A percentile compares a stretch with the other conserved stretches of the same genome.
These are phyloP conservation scores for Nothomitra cinnamomea DNA, from an alignment of 2,329 filamentous ascomycete genomes.

Conservation along the genomic window DNA sequence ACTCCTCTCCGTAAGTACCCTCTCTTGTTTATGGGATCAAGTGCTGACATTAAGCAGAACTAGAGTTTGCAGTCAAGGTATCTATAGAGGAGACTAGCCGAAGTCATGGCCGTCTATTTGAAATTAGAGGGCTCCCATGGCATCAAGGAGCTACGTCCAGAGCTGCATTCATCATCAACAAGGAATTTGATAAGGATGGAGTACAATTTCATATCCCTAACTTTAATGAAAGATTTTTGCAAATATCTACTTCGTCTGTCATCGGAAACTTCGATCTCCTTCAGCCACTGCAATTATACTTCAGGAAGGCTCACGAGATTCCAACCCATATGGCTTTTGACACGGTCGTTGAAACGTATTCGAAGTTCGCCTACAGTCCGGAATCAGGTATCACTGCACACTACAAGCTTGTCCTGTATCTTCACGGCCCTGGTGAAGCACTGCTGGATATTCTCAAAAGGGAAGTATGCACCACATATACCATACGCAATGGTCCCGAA, in stretches of 20 bases:
- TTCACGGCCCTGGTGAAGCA: not conserved
- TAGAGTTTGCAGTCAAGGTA: not conserved
- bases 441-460: not conserved
- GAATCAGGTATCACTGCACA: not conserved
- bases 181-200: not conserved
- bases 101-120: not conserved
- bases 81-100: not conserved
- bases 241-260: not conserved
- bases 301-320: not conserved
- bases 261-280: not conserved
- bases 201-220: not conserved
- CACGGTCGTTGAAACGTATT: not conserved
- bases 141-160: not conserved
- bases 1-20: not conserved
- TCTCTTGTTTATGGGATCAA: not conserved
- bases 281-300: not conserved
- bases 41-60: not conserved
- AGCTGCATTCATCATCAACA: not conserved
- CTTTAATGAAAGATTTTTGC: not conserved
- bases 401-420: not conserved
- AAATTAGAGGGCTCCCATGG: not conserved
- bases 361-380: not conserved
- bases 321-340: not conserved
- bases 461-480: not conserved
- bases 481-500: not conserved